Evolutionary conservation across 2,329 filamentous ascomycete species (phyloP), one percentile per base, ranked within the genome.

Genomic region (Monosporascus sp.): DNA sequence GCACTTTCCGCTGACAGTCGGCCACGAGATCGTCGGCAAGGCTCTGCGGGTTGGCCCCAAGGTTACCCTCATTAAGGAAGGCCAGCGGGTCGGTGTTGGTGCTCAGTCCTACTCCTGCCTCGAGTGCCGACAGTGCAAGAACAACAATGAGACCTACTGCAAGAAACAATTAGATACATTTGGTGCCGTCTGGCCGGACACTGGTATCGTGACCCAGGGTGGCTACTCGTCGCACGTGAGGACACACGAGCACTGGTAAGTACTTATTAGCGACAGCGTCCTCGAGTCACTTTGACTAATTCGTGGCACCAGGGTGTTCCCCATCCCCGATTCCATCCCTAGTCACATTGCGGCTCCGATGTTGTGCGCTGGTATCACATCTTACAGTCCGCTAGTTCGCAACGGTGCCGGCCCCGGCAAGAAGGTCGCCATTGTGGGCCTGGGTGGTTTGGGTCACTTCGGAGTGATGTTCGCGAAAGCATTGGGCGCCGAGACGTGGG

Each of bases 321-420:
- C 87, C 64, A 92, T 95, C 58, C 90, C 90, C 37, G 88, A 91
- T 34, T 82, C 77, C 50, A 79, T 95, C 46, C 63, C 75, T 9
- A 81, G 77, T 59, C 70, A 73, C 51, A 71, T 85, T 49, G 88
- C 85, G 1, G 90, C 89, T 2, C 88, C 88, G 9, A 90, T 92
- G 87, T 79, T 94, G 60, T 95, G 90, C 70, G 90, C 89, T 41
- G 90, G 90, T 57, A 78, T 95, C 59, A 95, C 90, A 3, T 84
- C 84, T 54, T 95, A 85, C 74, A 87, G 82, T 55, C 90, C 90
- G 1, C 78, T 96, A 15, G 85, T 89, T 58, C 81, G 89, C 48
- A 85, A 91, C 64, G 88, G 88, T 22, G 80, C 81, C 54, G 88
- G 88, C 0, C 87, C 87, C 1, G 89, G 90, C 57, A 90, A 89